Evolutionary conservation across 257 asterid genomes (phyloP).

Genomic region (Verbascum thapsus): DNA sequence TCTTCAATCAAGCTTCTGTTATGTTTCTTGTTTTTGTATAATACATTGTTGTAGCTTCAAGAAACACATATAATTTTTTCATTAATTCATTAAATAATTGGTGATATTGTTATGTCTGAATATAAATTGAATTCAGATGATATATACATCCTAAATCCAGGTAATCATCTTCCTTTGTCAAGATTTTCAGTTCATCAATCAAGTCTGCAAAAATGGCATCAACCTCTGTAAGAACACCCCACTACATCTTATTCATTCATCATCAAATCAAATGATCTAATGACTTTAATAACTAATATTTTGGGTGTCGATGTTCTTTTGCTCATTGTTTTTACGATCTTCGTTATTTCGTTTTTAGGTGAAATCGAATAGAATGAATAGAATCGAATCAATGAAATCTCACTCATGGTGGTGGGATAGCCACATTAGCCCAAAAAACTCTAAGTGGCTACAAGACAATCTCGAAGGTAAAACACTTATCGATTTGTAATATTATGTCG

Average conservation of each 20-base stretch:
- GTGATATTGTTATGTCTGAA: too few relatives aligned
- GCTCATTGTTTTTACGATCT: background rate
- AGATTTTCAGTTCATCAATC: background rate
- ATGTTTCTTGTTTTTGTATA: background rate
- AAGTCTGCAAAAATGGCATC: slow-evolving; percentile 37
- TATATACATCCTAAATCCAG: slow-evolving; percentile 18
- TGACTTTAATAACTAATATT: too few relatives aligned
- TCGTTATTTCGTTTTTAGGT: slow-evolving; percentile 33
- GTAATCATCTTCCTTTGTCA: slow-evolving; percentile 5
- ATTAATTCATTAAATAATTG: background rate
- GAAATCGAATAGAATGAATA: slow-evolving; percentile 51
- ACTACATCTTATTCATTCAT: background rate
- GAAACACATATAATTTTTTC: slow-evolving; percentile 6
- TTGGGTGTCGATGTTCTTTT: background rate
- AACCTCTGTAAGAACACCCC: slow-evolving; percentile 30
- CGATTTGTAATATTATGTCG: too few relatives aligned
- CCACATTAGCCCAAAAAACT: slow-evolving; percentile 73
- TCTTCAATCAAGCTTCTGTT: too few relatives aligned
- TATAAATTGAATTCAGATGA: too few relatives aligned
- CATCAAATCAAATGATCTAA: too few relatives aligned
- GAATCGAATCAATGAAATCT: slow-evolving; percentile 54
- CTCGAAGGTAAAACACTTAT: slow-evolving; percentile 49
- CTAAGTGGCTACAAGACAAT: slow-evolving; percentile 70
- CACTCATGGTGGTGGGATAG: slow-evolving; percentile 92
- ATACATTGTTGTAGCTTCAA: slow-evolving; percentile 20